Base-by-base conservation (phyloP, 257 asterid species). In the Ilex asprella region DNA sequence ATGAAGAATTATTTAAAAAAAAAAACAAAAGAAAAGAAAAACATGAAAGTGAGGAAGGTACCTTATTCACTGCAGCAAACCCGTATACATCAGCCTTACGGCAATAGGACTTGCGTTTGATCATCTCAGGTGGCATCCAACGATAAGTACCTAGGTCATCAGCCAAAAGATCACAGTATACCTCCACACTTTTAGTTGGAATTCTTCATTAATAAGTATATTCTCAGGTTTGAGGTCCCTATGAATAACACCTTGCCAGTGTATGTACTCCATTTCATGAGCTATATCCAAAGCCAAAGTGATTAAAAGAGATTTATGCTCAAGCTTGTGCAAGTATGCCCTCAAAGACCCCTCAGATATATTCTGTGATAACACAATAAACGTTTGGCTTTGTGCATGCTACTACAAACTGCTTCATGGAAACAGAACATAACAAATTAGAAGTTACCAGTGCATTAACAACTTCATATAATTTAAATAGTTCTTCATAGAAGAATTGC, bases 121-220 rank as follows among this genome's bases (percentile, higher is more conserved):
- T 84, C 91, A 86, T 86, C 76, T 86, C 91, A 0, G 95, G 95
- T n/a, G 95, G 92, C 95, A 86, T 86, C 95, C 95, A 87, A 30
- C 94, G 88, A 55, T 82, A 87, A 47, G 95, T 82, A 15, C 95
- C 95, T 0, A 90, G 90, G 53, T 84, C 94, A 72, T 87, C 92
- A 3, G 79, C 80, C 52, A 87, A 60, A 41, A 75, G 76, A 70
- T 87, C 92, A 73, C 95, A 83, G 39, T 66, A 66, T 3, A 80
- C 86, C 69, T 81, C 89, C 73, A 85, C 87, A 30, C 95, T 73
- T 82, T 85, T 29, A 85, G 72, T 60, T 69, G 74, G 31, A 69
- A 77, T 70, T 85, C 82, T 43, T 82, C 70, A 6, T 81, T 64
- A 27, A 85, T 79, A 60, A 87, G 82, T 56, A 87, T 68, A 64